Base-by-base conservation (phyloP, 2,329 filamentous ascomycete genomes). In the Cladosporium velox region DNA sequence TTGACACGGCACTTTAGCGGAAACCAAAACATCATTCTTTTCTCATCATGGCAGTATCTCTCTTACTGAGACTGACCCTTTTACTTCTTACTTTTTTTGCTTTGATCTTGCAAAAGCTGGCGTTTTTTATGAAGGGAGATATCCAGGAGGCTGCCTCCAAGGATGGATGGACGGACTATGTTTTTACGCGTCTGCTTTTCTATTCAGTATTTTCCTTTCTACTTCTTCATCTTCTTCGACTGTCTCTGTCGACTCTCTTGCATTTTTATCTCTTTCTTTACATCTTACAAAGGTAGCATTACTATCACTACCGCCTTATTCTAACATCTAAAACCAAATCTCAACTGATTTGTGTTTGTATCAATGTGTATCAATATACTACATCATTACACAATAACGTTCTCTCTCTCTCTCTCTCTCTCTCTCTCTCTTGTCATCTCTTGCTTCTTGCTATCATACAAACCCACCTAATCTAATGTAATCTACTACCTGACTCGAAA, bases 91-190 rank as follows among this genome's bases (percentile, higher is more conserved):
- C 6, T 51, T 15, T 51, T 51, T 51, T 6, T 6, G 10, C 12
- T 55, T 11, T 34, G 15, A n/a, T 10, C n/a, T 55, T 14, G 28
- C n/a, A 58, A 41, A 58, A 58, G 55, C 55, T 58, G 55, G 55
- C 55, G 55, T 58, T 41, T 58, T 15, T 34, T 28, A 35, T 30
- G 52, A 15, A 7, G 55, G 6, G 12, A 58, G 55, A 58, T 58
- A 58, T 58, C 55, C 55, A 58, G 55, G 55, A 41, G 55, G 55
- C 55, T 41, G 34, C 55, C 55, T 58, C 52, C 52, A 32, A 12
- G 52, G 52, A 34, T 55, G 52, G 30, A 55, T 21, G 52, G 52
- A 55, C 15, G 52, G 52, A 55, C 52, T 47, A 12, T 55, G 52
- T 18, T 32, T 55, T 55, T 5, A 14, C 18, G 28, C 32, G 52